Base-by-base conservation (phyloP, 1,284 basidiomycete species). In the Lignosus rhinocerotis region DNA sequence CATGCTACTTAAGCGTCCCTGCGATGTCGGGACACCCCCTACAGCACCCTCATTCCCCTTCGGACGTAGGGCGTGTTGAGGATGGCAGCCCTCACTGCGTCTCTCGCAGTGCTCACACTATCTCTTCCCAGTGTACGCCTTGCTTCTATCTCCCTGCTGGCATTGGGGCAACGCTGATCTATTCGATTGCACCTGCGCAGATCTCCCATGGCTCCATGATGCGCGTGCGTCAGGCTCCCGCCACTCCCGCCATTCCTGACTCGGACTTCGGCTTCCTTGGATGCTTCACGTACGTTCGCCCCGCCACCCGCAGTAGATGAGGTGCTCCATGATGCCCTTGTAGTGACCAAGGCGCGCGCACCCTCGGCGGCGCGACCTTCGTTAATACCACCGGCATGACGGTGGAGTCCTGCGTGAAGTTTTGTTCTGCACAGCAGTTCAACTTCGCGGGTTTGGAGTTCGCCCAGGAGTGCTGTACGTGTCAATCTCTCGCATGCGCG, bases 381-480 rank as follows among this genome's bases (percentile, higher is more conserved):
- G 73, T 77, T 19, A 75, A 75, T 66, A 73, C 78, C 16, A 75
- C 68, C 7, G 72, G 70, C n/a, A 89, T 89, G 85, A 89, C 87
- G 14, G 76, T 83, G 53, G 84, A 87, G 67, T 73, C 73, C 9
- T 91, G 88, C 69, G 81, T 88, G 64, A 70, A 58, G 54, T 90
- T 84, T 68, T 91, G 88, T 64, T 74, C 78, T 21, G 56, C 70
- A 19, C 73, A 78, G 56, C 61, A 71, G 10, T 87, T 76, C 65
- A 72, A 85, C 60, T 88, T 82, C 63, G 85, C 88, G 36, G 88
- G 88, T 16, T 76, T 83, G 10, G 87, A 89, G 67, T 80, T 74
- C 60, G 75, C 72, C 2, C 74, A 77, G 57, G 81, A 87, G 71
- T 87, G 85, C 73, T 87, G 86, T 87, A 69, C 69, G 83, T 71